phyloP scores from a whole-genome alignment of 805 yeast species.

The Metschnikowia sp. region DNA sequence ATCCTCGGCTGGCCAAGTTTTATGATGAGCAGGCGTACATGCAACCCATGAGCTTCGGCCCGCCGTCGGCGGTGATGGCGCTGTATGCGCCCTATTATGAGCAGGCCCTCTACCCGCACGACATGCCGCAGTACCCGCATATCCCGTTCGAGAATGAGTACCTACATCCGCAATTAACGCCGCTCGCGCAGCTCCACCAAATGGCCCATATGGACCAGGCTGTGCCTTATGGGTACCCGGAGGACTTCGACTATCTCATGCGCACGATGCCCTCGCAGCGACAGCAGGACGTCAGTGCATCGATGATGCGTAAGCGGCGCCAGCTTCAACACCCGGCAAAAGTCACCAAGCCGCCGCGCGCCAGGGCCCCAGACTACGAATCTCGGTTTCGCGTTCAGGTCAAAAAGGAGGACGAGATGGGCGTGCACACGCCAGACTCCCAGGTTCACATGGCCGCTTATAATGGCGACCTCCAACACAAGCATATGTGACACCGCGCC shows the following conservation, averaged over 20 bases:
- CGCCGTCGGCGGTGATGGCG: slow-evolving; percentile 9
- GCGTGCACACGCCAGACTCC: slow-evolving; percentile 9
- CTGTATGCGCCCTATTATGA: slow-evolving; percentile 8
- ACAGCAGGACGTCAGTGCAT: slow-evolving; percentile 31
- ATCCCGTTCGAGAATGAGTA: slow-evolving; percentile 10
- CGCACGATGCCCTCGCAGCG: slow-evolving; percentile 21
- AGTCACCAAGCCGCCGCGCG: slow-evolving; percentile 12
- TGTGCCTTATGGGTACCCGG: slow-evolving; percentile 9
- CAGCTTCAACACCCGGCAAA: slow-evolving; percentile 18
- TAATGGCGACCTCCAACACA: not conserved
- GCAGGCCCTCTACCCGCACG: slow-evolving; percentile 7
- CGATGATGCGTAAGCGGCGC: slow-evolving; percentile 32
- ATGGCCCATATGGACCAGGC: slow-evolving; percentile 7
- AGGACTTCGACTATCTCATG: slow-evolving; percentile 8
- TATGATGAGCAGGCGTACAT: slow-evolving; percentile 11
- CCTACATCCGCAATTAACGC: slow-evolving; percentile 9
- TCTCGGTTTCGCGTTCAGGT: slow-evolving; percentile 7
- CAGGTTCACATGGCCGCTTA: slow-evolving; percentile 1
- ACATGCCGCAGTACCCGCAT: slow-evolving; percentile 4
- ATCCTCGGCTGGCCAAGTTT: slow-evolving; percentile 18
- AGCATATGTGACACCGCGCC: not conserved
- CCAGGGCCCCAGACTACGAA: slow-evolving; percentile 7
- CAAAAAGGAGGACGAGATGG: slow-evolving; percentile 6
- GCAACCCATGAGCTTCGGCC: slow-evolving; percentile 6
- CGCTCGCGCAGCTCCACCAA: slow-evolving; percentile 6